Conservation (phyloP, 2,329 filamentous ascomycete species). For the Fusarium armeniacum region DNA sequence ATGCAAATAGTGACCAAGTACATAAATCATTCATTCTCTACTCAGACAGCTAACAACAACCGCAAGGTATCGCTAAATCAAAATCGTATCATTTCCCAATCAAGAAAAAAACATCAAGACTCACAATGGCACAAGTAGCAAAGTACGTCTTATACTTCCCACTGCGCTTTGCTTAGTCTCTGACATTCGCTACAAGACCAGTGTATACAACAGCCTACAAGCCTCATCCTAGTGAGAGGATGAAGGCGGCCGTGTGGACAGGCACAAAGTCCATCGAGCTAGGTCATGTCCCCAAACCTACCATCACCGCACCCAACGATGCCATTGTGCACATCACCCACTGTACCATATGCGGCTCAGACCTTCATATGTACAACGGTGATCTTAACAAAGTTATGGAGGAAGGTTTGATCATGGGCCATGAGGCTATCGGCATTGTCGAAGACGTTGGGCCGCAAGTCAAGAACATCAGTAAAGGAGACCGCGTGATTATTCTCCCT, state of each 20-base stretch:
- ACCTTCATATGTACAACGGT: slow-evolving; percentile 14
- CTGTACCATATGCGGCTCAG: slow-evolving; percentile 15
- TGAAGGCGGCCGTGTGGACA: slow-evolving; percentile 10
- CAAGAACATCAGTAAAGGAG: not conserved
- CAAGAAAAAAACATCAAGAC: no score
- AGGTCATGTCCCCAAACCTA: not conserved
- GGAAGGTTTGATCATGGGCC: slow-evolving; percentile 16
- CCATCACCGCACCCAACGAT: slow-evolving; percentile 5
- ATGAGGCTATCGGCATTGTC: slow-evolving; percentile 14
- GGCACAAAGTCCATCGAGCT: slow-evolving; percentile 9
- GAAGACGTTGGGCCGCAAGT: not conserved
- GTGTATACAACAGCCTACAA: slow-evolving; percentile 5
- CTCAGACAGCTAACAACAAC: no score
- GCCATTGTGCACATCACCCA: slow-evolving; percentile 17
- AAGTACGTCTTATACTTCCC: no score
- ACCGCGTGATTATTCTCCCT: slow-evolving; percentile 5
- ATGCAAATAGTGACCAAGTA: no score
- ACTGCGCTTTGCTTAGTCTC: no score
- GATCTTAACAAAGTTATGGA: slow-evolving; percentile 19
- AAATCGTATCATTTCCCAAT: no score
- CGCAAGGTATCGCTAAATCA: no score
- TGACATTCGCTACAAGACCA: not conserved
- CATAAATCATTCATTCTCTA: no score
- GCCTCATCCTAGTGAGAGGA: not conserved
- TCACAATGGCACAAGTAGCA: no score